Evolutionary conservation across 331 rosid species (phyloP), one percentile per base, ranked within the genome.

Genomic region (Stylosanthes scabra): DNA sequence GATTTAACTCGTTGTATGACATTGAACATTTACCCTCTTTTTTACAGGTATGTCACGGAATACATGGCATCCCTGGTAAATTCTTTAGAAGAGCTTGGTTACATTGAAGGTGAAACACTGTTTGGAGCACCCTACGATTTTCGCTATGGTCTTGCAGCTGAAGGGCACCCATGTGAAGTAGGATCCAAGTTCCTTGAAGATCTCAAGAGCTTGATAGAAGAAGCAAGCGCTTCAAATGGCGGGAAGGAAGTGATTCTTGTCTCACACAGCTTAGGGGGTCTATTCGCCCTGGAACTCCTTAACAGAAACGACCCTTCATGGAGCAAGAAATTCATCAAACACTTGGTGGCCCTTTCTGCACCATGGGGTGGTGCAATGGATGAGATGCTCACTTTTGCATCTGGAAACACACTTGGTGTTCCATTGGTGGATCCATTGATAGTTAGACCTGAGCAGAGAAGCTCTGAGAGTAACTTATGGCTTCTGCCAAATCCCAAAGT

Each of bases 111-210:
- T 1, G 61, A 84, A 66, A 94, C 83, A 25, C 83, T 94, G 2
- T 94, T 89, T 52, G 99, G 99, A 66, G 99, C 99, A 10, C 99
- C 97, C 2, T 91, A 91, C 14, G 97, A 94, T 78, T 94, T 94
- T 72, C 87, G 96, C 8, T 91, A 94, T 20, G 97, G 99, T 58
- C 85, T 94, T 44, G 97, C 99, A 0, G 80, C 91, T 1, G 85
- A 85, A 66, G 91, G 87, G 5, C 97, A 85, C 28, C 90, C 92
- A 50, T 85, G 83, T 59, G 74, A 62, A 4, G 97, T 89, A 40
- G 96, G 99, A 1, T 69, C 96, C 15, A 85, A 87, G 81, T 94
- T 82, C 74, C 68, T 94, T 1, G 47, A 88, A 15, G 99, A 91
- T 78, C 86, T 94, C 5, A 94, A 82, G 77, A 58, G 46, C 6